These are phyloP conservation scores for Candida caryicola DNA, from an alignment of 805 yeast species.

Conservation along the genomic window DNA sequence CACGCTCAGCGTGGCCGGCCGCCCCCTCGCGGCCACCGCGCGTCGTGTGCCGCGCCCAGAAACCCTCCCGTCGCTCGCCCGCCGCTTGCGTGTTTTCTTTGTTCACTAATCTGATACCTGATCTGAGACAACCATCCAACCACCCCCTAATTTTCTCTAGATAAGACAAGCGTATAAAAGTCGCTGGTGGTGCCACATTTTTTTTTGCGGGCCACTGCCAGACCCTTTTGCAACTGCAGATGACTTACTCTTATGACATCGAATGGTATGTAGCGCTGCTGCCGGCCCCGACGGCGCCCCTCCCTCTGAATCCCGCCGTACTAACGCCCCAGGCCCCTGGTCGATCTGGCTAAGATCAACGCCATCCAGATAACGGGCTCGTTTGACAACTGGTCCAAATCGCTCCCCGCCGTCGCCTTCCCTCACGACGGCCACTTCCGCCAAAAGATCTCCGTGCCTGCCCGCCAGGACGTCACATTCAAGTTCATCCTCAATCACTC, in stretches of 20 bases:
- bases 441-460: conserved; percentile 19
- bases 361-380: conserved; percentile 39
- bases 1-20: neutral
- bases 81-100: too few species aligned
- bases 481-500: conserved; percentile 37
- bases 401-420: conserved; percentile 16
- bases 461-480: conserved; percentile 28
- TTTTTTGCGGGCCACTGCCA: neutral
- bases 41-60: neutral
- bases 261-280: conserved; percentile 2
- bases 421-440: conserved; percentile 17
- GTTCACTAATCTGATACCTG: neutral
- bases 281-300: neutral
- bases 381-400: conserved; percentile 39
- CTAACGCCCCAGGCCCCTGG: conserved; percentile 10
- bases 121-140: neutral
- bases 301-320: neutral
- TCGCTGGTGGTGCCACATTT: neutral
- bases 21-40: neutral
- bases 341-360: conserved; percentile 2
- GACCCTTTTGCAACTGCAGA: neutral
- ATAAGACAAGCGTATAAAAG: too few species aligned
- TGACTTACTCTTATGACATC: conserved; percentile 1
- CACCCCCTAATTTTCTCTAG: neutral
- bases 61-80: neutral